A percentile compares a stretch with the other conserved stretches of the same genome.
These are phyloP conservation scores for Malus sieversii DNA, from an alignment of 306 rosid species.

Conservation along the genomic window DNA sequence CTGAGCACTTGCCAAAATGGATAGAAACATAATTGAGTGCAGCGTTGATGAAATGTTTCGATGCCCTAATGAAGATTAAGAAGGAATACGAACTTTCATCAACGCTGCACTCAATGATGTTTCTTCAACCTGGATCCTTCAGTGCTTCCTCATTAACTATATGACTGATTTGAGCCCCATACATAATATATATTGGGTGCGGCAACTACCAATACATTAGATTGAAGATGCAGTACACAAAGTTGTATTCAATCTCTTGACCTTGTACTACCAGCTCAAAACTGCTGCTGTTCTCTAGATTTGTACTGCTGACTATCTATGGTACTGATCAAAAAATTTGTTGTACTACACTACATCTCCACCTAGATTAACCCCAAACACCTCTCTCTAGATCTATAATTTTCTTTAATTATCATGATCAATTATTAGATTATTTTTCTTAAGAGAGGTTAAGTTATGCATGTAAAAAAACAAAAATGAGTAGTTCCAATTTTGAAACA, in stretches of 20 bases:
- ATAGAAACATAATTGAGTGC: conserved; percentile 62
- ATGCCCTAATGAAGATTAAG: neutral
- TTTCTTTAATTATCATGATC: neutral
- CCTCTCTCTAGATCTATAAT: neutral
- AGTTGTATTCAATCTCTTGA: neutral
- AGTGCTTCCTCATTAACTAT: neutral
- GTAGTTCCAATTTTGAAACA: neutral
- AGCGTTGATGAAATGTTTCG: conserved; percentile 34
- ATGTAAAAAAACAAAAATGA: neutral
- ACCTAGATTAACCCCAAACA: neutral
- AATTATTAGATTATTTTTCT: neutral
- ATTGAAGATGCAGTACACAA: neutral
- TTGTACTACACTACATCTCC: neutral
- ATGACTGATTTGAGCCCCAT: neutral
- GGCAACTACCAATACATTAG: neutral
- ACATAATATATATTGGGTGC: neutral
- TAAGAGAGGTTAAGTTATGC: neutral
- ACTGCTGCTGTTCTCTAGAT: neutral
- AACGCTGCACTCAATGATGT: conserved; percentile 98
- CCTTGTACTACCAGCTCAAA: conserved; percentile 3
- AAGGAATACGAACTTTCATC: conserved; percentile 30
- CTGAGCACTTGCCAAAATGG: neutral
- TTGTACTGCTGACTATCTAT: neutral
- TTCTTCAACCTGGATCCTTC: conserved; percentile 39
- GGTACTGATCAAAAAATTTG: neutral